Base-by-base conservation (phyloP, 208 protist genomes). In the Crithidia brevicula region DNA sequence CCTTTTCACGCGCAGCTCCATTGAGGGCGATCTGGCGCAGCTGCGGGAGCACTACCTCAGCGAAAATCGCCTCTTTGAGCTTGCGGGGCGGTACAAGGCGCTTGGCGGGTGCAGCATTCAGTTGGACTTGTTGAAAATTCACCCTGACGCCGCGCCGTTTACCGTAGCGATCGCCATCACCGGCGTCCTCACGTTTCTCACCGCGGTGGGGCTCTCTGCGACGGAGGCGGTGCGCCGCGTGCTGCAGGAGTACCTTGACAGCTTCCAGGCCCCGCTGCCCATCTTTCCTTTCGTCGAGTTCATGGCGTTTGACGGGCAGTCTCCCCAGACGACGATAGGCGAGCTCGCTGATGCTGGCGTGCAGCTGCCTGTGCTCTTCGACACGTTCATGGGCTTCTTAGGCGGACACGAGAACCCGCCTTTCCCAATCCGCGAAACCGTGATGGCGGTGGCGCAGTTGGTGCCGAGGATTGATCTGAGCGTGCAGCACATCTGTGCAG, bases 101-200 rank as follows among this genome's bases (percentile, higher is more conserved):
- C 61, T 92, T 4, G 91, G 91, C 53, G 91, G 91, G 30, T 85
- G 81, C 42, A 89, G 78, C 59, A 72, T 93, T 6, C 81, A 96
- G 82, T 67, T 96, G n/a, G 88, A 96, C 58, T 54, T 96, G 18
- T 67, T 96, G 25, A 90, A 91, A 73, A 84, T 91, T 6, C 78
- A 92, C 71, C 51, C 78, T 1, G 82, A 89, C 52, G 64, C 82
- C 1, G 69, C 81, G 1, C 76, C 81, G 59, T 57, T 67, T 31
- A 65, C 84, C 30, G 84, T 86, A 15, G 45, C 74, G 11, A 73
- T 77, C 28, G 81, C 80, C 11, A 46, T 91, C 46, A 57, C 74
- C 4, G 73, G 70, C 16, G 80, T 87, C 23, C 63, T 96, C 20
- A 74, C 79, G 23, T 87, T 88, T 46, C 60, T 96, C 23, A 77